Base-by-base conservation (phyloP, 2,329 filamentous ascomycete species). In the Diaporthe sp. region DNA sequence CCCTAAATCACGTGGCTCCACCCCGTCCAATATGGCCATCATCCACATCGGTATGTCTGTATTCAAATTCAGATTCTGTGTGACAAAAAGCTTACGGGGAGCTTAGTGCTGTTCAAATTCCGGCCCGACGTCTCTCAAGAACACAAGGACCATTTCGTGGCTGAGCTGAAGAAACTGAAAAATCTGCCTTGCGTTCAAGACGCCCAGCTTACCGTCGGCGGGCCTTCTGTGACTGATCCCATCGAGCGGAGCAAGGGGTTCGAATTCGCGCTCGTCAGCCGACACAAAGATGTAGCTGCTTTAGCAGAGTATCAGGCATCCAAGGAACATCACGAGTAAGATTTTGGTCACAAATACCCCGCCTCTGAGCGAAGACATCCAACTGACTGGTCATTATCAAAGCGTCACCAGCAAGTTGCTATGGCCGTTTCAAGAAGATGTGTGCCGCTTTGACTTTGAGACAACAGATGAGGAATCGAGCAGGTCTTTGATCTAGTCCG, bases 401-500 rank as follows among this genome's bases (percentile, higher is more conserved):
- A 90, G 89, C 70, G 87, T 90, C 0, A 90, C 88, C 0, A 86
- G 83, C 42, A 85, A 84, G 4, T 88, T 87, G 70, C 81, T 91
- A 10, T 89, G 86, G 81, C 89, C 89, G 0, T 90, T 85, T 78
- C 87, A 86, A 25, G 88, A 90, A 70, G 88, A 90, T 74, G 80
- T 90, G 1, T 84, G 85, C 22, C 82, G 89, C 25, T 90, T 90
- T 78, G 89, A 90, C 77, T 90, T 90, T 77, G 88, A 90, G 72
- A 86, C 89, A 31, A 84, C 85, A 4, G 76, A 80, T 13, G 84
- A 84, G 58, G 85, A 86, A 25, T 68, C 75, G 83, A 86, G 75
- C 72, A 77, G 55, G 73, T 80, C 51, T 80, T 80, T 74, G 74
- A 79, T 60, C 20, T 61, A 42, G 58, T 39, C 13, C 31, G 34